Base-by-base conservation (phyloP, 331 rosid genomes). In the Acacia concinna region DNA sequence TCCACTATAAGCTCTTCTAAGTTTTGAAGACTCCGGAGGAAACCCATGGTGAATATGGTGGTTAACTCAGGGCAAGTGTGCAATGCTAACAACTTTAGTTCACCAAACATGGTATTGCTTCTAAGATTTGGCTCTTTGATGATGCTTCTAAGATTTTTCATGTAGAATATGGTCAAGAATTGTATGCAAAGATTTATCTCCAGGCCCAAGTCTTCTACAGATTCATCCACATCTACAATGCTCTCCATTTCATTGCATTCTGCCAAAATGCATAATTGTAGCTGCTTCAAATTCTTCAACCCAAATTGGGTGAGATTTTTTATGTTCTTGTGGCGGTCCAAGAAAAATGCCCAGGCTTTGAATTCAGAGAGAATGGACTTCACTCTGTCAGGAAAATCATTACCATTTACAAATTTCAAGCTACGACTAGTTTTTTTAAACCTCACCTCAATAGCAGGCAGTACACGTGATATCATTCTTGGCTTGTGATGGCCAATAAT, bases 1-100 rank as follows among this genome's bases (percentile, higher is more conserved):
- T 63, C 43, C 35, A 63, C 69, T 63, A 63, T 31, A 6, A 63
- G 69, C 69, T 63, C 69, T 2, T 63, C 69, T 32, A 63, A 63
- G 40, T 32, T 31, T 6, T 0, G 1, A 30, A 63, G 23, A 32
- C 13, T 17, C 3, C 0, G 0, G 0, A 63, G 4, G 1, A 0
- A 31, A 32, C 18, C 6, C 23, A 17, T 31, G 27, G 69, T 17
- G 69, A 63, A 63, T 35, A 63, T 31, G 69, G 69, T 63, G 25
- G 69, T 17, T 3, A 63, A 32, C 40, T 31, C 23, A 15, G 69
- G 41, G 43, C 69, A 63, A 17, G 69, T 63, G 25, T 63, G 69
- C 69, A 63, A 63, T 63, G 69, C 43, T 18, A 63, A 17, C 13
- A 32, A 63, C 41, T 63, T 63, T 0, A 63, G 25, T 4, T 32